Evolutionary conservation across 305 asterid species (phyloP), one percentile per base, ranked within the genome.

Genomic region (Salvia sclarea): DNA sequence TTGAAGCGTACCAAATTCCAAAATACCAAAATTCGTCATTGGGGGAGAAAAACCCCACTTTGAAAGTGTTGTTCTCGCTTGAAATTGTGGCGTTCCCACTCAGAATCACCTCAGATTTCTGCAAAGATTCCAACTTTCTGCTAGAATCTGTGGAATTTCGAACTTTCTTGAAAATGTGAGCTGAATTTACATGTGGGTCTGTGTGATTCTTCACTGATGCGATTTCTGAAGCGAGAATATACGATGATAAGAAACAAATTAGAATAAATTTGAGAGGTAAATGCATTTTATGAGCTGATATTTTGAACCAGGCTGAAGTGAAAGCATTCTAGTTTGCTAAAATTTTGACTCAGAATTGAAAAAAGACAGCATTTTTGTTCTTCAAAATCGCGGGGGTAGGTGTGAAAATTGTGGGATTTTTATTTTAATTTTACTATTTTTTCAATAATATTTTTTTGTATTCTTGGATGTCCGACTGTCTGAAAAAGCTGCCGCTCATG

Each of bases 1-100:
- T 79, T 21, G 91, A 82, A 79, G 83, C 86, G 61, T 88, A 88
- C 87, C 91, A 80, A 70, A 90, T 83, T 44, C 97, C 97, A 1
- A 88, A 76, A 61, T 84, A 90, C 90, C 95, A 88, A n/a, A 44
- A 54, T 18, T 68, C 82, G 48, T 79, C 82, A 7, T 78, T 70
- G 14, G 80, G 82, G 61, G 80, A 64, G 83, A 90, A 90, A 56
- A 90, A 84, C 0, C 95, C 92, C 53, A 83, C 48, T 80, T 57
- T 68, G 64, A 86, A 90, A 18, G 90, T 83, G 54, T 17, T 77
- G 81, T 84, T 83, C 6, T 66, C 85, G 25, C 97, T 90, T 37
- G 69, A 65, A 45, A 86, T 52, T 20, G 86, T 76, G 22, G 41
- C 14, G 61, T 90, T 84, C 21, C 87, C 87, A 12, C 76, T 77